phyloP scores from a whole-genome alignment of 208 protist species.

The Kentomonas sorsogonicus region DNA sequence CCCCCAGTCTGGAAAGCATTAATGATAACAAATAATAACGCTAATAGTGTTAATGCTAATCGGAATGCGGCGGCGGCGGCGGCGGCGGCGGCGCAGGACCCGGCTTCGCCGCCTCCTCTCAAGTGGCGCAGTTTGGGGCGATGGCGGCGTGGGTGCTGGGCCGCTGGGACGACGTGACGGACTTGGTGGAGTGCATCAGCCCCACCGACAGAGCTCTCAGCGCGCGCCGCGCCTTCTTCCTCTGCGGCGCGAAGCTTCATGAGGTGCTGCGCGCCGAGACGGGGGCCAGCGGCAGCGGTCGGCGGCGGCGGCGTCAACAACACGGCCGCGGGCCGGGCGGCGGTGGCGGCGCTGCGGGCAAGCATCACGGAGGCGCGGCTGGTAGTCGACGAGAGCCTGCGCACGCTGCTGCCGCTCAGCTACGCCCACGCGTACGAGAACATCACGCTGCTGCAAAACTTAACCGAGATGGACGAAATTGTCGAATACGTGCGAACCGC shows the following conservation, averaged over 20 bases:
- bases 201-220: slow-evolving; percentile 71
- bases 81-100: not conserved
- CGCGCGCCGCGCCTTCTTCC: slow-evolving; percentile 64
- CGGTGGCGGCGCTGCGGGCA: slow-evolving; percentile 36
- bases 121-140: slow-evolving; percentile 69
- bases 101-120: slow-evolving; percentile 34
- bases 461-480: slow-evolving; percentile 98
- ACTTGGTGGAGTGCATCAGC: slow-evolving; percentile 71
- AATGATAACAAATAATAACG: not conserved
- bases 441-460: slow-evolving; percentile 96
- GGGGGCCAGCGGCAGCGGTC: slow-evolving; percentile 1
- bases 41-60: not conserved
- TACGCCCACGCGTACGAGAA: slow-evolving; percentile 93
- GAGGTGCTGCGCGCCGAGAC: slow-evolving; percentile 9
- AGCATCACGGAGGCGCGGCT: slow-evolving; percentile 66
- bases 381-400: slow-evolving; percentile 77
- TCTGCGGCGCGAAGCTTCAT: slow-evolving; percentile 56
- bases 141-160: slow-evolving; percentile 82
- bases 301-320: not conserved
- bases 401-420: slow-evolving; percentile 81
- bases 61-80: no score
- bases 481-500: slow-evolving; percentile 73
- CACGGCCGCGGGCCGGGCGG: slow-evolving; percentile 10
- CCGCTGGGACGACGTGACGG: slow-evolving; percentile 72
- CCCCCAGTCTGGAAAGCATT: not conserved